Evolutionary conservation across 1,284 basidiomycete species (phyloP).

Genomic region (Leucoagaricus sp.): DNA sequence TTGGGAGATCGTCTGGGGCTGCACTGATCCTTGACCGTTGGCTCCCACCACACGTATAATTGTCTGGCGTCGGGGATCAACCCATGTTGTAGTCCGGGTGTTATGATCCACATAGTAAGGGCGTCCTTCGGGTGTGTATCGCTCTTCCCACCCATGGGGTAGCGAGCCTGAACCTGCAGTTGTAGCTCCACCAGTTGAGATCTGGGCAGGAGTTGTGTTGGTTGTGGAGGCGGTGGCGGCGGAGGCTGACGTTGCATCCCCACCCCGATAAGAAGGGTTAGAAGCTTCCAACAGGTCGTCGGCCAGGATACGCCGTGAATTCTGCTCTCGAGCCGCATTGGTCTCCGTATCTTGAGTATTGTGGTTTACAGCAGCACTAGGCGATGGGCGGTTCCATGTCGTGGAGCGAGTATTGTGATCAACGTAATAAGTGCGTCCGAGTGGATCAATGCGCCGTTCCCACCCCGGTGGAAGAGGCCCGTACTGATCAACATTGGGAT

Average conservation of each 20-base stretch:
- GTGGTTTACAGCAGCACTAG: slow-evolving; percentile 54
- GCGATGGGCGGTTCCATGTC: slow-evolving; percentile 83
- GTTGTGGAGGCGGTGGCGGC: slow-evolving; percentile 30
- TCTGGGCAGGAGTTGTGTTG: slow-evolving; percentile 42
- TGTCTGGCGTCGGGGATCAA: slow-evolving; percentile 90
- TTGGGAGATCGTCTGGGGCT: slow-evolving; percentile 88
- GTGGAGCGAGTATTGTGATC: slow-evolving; percentile 93
- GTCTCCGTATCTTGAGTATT: slow-evolving; percentile 59
- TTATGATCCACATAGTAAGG: slow-evolving; percentile 96
- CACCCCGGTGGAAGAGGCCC: slow-evolving; percentile 84
- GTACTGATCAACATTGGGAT: slow-evolving; percentile 83
- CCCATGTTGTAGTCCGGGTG: slow-evolving; percentile 94
- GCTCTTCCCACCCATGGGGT: slow-evolving; percentile 94
- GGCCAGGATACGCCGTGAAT: slow-evolving; percentile 75
- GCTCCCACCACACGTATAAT: slow-evolving; percentile 90
- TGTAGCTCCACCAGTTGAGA: slow-evolving; percentile 60
- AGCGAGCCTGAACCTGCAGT: slow-evolving; percentile 81
- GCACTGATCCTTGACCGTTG: slow-evolving; percentile 79
- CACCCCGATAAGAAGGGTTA: slow-evolving; percentile 40
- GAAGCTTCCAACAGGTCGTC: slow-evolving; percentile 78
- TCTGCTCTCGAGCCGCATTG: slow-evolving; percentile 75
- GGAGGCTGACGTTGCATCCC: slow-evolving; percentile 32
- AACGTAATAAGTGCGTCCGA: slow-evolving; percentile 90
- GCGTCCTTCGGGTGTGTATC: slow-evolving; percentile 91
- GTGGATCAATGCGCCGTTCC: slow-evolving; percentile 92